Percentiles rank a stretch among this genome's conserved stretches.
These are phyloP conservation scores for Tolypocladium tundrense DNA, from an alignment of 2,329 filamentous ascomycete genomes.

Conservation along the genomic window DNA sequence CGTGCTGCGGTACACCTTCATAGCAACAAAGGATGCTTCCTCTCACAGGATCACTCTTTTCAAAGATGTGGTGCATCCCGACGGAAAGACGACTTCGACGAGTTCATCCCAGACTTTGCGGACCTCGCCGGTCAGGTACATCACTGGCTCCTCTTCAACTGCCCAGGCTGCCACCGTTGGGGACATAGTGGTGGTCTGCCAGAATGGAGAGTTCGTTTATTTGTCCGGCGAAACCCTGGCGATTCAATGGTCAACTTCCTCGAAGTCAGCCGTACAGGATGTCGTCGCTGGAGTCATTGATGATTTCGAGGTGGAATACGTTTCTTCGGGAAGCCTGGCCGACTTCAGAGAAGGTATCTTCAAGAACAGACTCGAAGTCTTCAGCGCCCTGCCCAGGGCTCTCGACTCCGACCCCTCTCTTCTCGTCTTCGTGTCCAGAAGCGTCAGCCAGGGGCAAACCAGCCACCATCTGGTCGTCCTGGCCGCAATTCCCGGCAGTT, in stretches of 20 bases:
- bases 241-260: constrained; percentile 22
- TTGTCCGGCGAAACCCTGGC: constrained; percentile 43
- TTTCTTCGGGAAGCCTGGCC: constrained; percentile 30
- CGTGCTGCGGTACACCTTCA: constrained; percentile 50
- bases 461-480: constrained; percentile 21
- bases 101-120: constrained; percentile 33
- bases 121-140: constrained; percentile 22
- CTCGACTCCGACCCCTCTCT: constrained; percentile 38
- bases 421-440: constrained; percentile 39
- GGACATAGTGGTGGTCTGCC: constrained; percentile 44
- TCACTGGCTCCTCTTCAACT: constrained; percentile 20
- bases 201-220: constrained; percentile 50
- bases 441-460: constrained; percentile 16
- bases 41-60: constrained; percentile 47
- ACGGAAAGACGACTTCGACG: constrained; percentile 42
- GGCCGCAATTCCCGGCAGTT: constrained; percentile 17
- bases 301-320: constrained; percentile 38
- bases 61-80: constrained; percentile 42
- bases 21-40: constrained; percentile 39
- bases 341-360: constrained; percentile 46
- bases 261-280: constrained; percentile 24
- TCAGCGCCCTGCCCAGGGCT: constrained; percentile 40
- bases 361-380: constrained; percentile 41
- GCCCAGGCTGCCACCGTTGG: constrained; percentile 16
- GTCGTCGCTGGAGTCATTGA: constrained; percentile 19